Evolutionary conservation across 345 rosid genomes (phyloP).

Genomic region (Aethionema arabicum): DNA sequence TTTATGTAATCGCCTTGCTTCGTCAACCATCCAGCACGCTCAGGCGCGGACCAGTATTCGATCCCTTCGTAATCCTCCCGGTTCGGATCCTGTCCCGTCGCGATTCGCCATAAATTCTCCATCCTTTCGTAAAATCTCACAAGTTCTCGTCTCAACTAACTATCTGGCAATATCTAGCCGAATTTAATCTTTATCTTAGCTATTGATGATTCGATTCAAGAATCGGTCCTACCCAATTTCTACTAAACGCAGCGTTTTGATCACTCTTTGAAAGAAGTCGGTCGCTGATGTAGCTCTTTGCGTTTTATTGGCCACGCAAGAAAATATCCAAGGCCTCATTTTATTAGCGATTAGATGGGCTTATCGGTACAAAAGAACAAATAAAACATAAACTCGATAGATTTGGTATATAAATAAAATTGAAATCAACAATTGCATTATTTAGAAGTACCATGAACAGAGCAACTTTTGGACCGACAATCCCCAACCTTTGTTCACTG

Average conservation of each 20-base stretch:
- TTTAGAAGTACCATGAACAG: not conserved
- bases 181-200: not conserved
- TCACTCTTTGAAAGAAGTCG: conserved; percentile 16
- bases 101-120: conserved; percentile 71
- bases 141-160: conserved; percentile 5
- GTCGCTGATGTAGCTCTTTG: not conserved
- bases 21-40: conserved; percentile 72
- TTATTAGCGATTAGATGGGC: not conserved
- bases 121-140: conserved; percentile 37
- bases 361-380: too few relatives aligned
- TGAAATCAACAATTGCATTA: not conserved
- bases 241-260: conserved; percentile 15
- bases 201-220: not conserved
- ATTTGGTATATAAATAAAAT: too few relatives aligned
- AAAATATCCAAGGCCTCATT: not conserved
- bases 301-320: conserved; percentile 14
- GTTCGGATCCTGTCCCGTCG: conserved; percentile 66
- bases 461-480: conserved; percentile 1
- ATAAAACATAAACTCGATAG: too few relatives aligned
- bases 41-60: conserved; percentile 74
- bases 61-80: conserved; percentile 62
- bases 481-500: not conserved
- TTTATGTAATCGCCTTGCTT: conserved; percentile 84
- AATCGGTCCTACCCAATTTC: conserved; percentile 1
- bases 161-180: conserved; percentile 11